These are phyloP conservation scores for Phytopythium litorale DNA, from an alignment of 352 stramenopile genomes.

Conservation along the genomic window DNA sequence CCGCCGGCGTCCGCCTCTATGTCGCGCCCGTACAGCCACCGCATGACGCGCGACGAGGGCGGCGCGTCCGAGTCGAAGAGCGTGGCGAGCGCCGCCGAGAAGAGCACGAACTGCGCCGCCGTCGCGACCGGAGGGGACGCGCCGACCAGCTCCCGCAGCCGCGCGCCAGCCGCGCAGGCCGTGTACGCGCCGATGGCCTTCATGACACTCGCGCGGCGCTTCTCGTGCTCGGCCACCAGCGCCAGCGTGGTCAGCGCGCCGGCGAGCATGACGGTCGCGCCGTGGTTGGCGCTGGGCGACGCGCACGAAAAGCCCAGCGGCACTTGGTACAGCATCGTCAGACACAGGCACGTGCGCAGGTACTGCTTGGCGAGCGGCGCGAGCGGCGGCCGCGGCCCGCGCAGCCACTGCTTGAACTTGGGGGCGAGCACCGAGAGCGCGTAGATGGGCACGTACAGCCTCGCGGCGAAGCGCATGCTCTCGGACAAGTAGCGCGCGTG, in stretches of 20 bases:
- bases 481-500: constrained; percentile 33
- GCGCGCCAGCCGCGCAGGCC: constrained; percentile 29
- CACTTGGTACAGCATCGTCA: constrained; percentile 62
- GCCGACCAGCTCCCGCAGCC: constrained; percentile 15
- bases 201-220: constrained; percentile 47
- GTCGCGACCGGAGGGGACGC: constrained; percentile 15
- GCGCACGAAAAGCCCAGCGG: constrained; percentile 49
- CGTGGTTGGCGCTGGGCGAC: constrained; percentile 29
- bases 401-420: constrained; percentile 64
- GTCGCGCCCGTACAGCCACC: constrained; percentile 52
- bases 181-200: constrained; percentile 58
- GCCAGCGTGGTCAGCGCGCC: constrained; percentile 38
- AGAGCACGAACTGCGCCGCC: constrained; percentile 34
- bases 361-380: constrained; percentile 35
- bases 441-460: constrained; percentile 69
- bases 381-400: constrained; percentile 40
- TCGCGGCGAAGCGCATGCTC: constrained; percentile 36
- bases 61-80: constrained; percentile 41
- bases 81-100: constrained; percentile 32
- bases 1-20: not conserved
- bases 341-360: constrained; percentile 46
- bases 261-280: constrained; percentile 25
- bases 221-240: constrained; percentile 45
- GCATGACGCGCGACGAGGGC: constrained; percentile 37
- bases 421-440: constrained; percentile 39